Conservation (phyloP, 2,329 filamentous ascomycete genomes). For the Claviceps quebecensis region DNA sequence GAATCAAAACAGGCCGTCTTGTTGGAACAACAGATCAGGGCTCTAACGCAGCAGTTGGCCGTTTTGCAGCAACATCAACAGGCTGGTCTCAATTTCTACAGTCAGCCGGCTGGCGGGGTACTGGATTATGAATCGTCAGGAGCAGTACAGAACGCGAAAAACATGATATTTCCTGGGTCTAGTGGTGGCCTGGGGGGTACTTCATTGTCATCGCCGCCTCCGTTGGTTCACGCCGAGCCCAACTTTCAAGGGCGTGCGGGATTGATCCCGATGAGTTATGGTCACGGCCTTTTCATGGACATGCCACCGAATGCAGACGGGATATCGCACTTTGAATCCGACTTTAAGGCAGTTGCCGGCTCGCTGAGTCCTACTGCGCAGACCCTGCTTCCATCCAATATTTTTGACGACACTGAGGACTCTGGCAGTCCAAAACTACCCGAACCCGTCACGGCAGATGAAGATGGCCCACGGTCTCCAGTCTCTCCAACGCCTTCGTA, state of each 20-base stretch:
- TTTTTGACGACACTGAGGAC: conserved; percentile 48
- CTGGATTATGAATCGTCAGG: conserved; percentile 33
- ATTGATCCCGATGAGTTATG: conserved; percentile 38
- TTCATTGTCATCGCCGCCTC: conserved; percentile 2
- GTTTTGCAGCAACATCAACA: conserved; percentile 26
- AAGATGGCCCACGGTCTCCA: conserved; percentile 44
- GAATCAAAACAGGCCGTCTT: conserved; percentile 33
- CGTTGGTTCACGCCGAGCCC: conserved; percentile 17
- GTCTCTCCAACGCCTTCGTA: conserved; percentile 42
- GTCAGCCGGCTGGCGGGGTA: conserved; percentile 28
- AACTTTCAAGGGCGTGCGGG: conserved; percentile 37
- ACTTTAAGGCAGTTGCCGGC: conserved; percentile 47
- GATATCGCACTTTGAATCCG: conserved; percentile 42
- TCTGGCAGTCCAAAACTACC: conserved; percentile 19
- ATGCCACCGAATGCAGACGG: conserved; percentile 24
- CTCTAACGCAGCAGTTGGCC: conserved; percentile 33
- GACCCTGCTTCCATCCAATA: conserved; percentile 55
- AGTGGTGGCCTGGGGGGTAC: conserved; percentile 2
- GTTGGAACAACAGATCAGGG: conserved; percentile 31
- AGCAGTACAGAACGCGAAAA: conserved; percentile 28
- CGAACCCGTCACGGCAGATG: conserved; percentile 16
- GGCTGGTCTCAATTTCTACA: conserved; percentile 29
- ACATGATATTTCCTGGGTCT: conserved; percentile 21
- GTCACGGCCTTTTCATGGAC: conserved; percentile 39
- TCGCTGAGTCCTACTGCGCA: conserved; percentile 68